A percentile compares a stretch with the other conserved stretches of the same genome.
phyloP scores from a whole-genome alignment of 768 basidiomycete species.

The Floccularia luteovirens region DNA sequence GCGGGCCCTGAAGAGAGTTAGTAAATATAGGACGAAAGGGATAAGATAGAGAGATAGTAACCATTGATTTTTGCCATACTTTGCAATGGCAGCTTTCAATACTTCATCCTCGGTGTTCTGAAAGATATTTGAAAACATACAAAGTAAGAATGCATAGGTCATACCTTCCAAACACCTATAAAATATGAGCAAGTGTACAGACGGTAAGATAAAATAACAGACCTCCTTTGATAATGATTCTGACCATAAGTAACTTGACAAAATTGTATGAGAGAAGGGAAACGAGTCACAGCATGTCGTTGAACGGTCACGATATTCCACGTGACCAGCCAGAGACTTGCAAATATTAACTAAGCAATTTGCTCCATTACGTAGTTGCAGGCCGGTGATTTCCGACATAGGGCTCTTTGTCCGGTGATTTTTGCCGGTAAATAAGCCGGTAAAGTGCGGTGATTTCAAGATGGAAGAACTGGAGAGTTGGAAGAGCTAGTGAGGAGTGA shows the following conservation, averaged over 20 bases:
- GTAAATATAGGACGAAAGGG: not conserved
- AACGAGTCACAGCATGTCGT: conserved; percentile 2
- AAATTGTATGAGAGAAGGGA: conserved; percentile 3
- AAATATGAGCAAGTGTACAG: conserved; percentile 4
- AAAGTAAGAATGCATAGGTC: conserved; percentile 4
- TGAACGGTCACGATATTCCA: conserved; percentile 6
- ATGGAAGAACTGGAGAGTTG: not conserved
- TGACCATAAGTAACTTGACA: conserved; percentile 46
- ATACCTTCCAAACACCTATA: conserved; percentile 77
- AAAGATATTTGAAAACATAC: conserved; percentile 8
- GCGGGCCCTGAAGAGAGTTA: conserved; percentile 64
- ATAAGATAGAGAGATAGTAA: conserved; percentile 15
- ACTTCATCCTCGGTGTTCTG: conserved; percentile 98
- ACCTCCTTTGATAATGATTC: conserved; percentile 91
- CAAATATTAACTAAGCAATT: conserved; percentile 4
- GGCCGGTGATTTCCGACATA: not conserved
- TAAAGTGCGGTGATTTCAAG: conserved; percentile 7
- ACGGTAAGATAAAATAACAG: conserved; percentile 14
- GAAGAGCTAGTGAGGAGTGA: too few relatives aligned
- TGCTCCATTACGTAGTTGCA: not conserved
- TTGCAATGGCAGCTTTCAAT: conserved; percentile 96
- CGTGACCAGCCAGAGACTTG: too few relatives aligned
- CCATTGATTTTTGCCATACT: conserved; percentile 98
- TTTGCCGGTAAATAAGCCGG: conserved; percentile 15
- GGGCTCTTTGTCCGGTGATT: conserved; percentile 5